Percentiles rank a stretch among this genome's conserved stretches.
Evolutionary conservation across 805 yeast genomes (phyloP).

Genomic region (Lipomyces japonicus): DNA sequence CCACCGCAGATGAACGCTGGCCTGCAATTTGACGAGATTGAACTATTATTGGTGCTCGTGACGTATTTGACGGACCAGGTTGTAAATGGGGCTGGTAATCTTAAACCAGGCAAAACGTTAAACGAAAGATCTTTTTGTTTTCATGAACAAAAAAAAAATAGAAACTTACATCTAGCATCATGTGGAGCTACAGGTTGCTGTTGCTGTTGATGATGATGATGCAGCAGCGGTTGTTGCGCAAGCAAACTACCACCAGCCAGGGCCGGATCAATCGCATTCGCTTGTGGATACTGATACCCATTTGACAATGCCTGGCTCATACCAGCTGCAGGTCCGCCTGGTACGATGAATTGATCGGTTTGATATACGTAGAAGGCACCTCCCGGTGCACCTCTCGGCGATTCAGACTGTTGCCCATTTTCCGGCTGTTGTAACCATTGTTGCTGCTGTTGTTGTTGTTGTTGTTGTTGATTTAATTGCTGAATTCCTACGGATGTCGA

Average conservation of each 20-base stretch:
- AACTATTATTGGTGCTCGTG: background rate
- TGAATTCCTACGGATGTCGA: background rate
- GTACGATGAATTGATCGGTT: slow-evolving; percentile 6
- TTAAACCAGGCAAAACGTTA: background rate
- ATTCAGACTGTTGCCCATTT: background rate
- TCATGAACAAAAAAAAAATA: background rate
- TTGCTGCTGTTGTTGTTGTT: slow-evolving; percentile 1
- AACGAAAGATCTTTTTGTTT: background rate
- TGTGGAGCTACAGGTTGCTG: slow-evolving; percentile 2
- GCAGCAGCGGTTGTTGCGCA: slow-evolving; percentile 5
- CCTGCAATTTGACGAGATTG: slow-evolving; percentile 1
- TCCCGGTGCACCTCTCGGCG: background rate
- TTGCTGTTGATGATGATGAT: too few relatives aligned
- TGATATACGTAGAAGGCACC: slow-evolving; percentile 5
- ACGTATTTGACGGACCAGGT: background rate
- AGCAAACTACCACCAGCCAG: slow-evolving; percentile 6
- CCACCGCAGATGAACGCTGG: background rate
- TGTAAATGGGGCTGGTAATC: slow-evolving; percentile 12
- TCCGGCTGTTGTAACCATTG: background rate
- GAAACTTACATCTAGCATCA: slow-evolving; percentile 11
- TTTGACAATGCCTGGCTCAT: background rate
- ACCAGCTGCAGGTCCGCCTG: slow-evolving; percentile 1
- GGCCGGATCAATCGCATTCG: slow-evolving; percentile 14
- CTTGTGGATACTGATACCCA: slow-evolving; percentile 11
- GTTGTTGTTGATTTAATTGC: background rate